Evolutionary conservation across 2,329 filamentous ascomycete species (phyloP).

Genomic region (Colletotrichum spaethianum): DNA sequence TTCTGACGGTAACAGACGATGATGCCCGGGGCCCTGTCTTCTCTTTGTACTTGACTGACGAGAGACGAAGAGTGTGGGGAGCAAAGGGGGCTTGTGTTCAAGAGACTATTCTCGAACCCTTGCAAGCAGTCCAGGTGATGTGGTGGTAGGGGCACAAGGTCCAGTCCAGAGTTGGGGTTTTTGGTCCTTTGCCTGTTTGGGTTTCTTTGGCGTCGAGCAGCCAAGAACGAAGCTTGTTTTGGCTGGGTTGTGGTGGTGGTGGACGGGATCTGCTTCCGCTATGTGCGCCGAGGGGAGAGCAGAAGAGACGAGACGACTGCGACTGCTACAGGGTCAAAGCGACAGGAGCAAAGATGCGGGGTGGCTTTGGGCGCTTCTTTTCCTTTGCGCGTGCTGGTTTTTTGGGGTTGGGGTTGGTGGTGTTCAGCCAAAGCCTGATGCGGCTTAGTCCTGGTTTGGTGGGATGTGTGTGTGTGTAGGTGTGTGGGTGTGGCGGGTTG

Average conservation of each 20-base stretch:
- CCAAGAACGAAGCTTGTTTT: constrained; percentile 21
- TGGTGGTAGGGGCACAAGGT: constrained; percentile 18
- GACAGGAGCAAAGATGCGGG: constrained; percentile 1
- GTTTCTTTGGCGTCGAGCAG: constrained; percentile 6
- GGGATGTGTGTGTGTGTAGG: not conserved
- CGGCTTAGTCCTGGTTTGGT: constrained; percentile 1
- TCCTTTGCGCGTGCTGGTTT: not conserved
- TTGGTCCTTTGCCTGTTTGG: constrained; percentile 12
- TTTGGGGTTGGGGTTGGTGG: not conserved
- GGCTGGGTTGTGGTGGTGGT: constrained; percentile 1
- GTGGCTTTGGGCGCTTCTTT: not conserved
- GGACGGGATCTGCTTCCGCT: constrained; percentile 17
- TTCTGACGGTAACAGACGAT: not conserved
- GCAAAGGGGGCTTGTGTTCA: not conserved
- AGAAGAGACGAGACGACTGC: constrained; percentile 7
- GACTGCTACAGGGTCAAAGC: constrained; percentile 14
- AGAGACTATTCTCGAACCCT: constrained; percentile 11
- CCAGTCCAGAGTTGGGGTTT: not conserved
- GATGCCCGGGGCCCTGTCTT: constrained; percentile 7
- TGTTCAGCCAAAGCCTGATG: not conserved
- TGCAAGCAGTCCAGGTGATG: constrained; percentile 21
- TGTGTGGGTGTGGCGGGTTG: not conserved
- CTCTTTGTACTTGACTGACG: constrained; percentile 19
- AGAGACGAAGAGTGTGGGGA: constrained; percentile 6
- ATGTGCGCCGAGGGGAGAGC: not conserved